Conservation (phyloP, 177 flowering plant genomes). For the Telopea speciosissima region DNA sequence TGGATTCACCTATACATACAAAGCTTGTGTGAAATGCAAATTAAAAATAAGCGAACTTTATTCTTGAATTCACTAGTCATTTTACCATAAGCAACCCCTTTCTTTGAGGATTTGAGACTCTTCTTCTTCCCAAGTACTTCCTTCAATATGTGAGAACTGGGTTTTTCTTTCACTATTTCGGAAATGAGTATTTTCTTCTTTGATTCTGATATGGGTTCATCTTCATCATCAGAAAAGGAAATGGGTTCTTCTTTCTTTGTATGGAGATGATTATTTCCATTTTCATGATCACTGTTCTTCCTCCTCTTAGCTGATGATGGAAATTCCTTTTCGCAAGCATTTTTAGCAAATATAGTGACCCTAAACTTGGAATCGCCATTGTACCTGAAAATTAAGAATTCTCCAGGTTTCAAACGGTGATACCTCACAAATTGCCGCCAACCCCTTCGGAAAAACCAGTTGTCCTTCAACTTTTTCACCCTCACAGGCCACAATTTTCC, state of each 20-base stretch:
- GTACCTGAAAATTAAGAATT: conserved; percentile 47
- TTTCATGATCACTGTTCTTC: neutral
- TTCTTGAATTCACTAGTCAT: no score
- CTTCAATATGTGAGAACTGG: no score
- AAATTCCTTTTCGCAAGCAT: conserved; percentile 45
- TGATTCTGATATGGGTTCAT: no score
- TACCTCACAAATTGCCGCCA: conserved; percentile 47
- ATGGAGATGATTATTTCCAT: neutral
- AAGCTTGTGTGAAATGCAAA: no score
- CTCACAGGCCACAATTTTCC: neutral
- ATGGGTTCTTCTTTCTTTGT: no score
- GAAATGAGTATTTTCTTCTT: no score
- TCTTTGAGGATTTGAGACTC: no score
- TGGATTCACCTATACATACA: neutral
- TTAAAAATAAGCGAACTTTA: no score
- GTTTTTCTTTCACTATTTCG: no score
- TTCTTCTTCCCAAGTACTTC: no score
- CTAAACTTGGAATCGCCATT: conserved; percentile 41
- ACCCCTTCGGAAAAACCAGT: conserved; percentile 29
- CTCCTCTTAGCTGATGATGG: conserved; percentile 14
- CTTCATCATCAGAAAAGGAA: no score
- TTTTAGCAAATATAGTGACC: conserved; percentile 48
- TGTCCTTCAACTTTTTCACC: conserved; percentile 10
- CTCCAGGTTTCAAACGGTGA: conserved; percentile 42
- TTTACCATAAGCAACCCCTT: neutral